Evolutionary conservation across 2,329 filamentous ascomycete genomes (phyloP).

Genomic region (Stachybotrys elegans): DNA sequence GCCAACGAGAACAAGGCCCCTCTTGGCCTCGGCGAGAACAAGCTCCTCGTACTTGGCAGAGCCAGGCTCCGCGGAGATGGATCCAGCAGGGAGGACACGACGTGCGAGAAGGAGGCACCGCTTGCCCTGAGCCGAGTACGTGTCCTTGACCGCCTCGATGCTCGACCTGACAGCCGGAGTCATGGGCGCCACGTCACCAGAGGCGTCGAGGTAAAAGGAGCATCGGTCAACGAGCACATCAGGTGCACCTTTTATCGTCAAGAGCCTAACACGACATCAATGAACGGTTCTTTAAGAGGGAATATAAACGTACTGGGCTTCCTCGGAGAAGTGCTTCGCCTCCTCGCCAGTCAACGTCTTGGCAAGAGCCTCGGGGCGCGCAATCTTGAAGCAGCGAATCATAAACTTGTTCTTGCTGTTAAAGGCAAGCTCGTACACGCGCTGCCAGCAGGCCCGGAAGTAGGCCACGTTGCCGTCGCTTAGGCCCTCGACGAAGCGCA

Average conservation of each 20-base stretch:
- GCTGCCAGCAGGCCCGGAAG: conserved; percentile 58
- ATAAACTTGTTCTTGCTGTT: conserved; percentile 85
- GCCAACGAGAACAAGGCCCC: conserved; percentile 64
- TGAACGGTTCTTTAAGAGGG: background rate
- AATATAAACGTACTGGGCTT: conserved; percentile 28
- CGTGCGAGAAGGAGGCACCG: conserved; percentile 63
- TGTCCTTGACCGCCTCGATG: conserved; percentile 58
- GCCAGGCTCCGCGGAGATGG: conserved; percentile 32
- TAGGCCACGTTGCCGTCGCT: conserved; percentile 47
- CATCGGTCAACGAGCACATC: conserved; percentile 67
- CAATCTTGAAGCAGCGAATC: conserved; percentile 55
- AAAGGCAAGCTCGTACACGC: conserved; percentile 64
- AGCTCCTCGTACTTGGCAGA: conserved; percentile 47
- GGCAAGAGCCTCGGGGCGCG: conserved; percentile 21
- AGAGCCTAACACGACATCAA: conserved; percentile 31
- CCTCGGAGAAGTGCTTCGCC: conserved; percentile 25
- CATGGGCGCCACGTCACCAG: conserved; percentile 49
- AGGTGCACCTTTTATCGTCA: conserved; percentile 77
- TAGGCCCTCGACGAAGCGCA: conserved; percentile 65
- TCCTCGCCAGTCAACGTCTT: conserved; percentile 33
- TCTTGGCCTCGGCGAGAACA: conserved; percentile 46
- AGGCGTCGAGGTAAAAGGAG: conserved; percentile 47
- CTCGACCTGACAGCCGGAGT: conserved; percentile 35
- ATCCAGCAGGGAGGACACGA: conserved; percentile 43
- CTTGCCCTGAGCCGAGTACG: conserved; percentile 64